These are phyloP conservation scores for Quercus berberidifolia DNA, from an alignment of 306 rosid genomes.

Conservation along the genomic window DNA sequence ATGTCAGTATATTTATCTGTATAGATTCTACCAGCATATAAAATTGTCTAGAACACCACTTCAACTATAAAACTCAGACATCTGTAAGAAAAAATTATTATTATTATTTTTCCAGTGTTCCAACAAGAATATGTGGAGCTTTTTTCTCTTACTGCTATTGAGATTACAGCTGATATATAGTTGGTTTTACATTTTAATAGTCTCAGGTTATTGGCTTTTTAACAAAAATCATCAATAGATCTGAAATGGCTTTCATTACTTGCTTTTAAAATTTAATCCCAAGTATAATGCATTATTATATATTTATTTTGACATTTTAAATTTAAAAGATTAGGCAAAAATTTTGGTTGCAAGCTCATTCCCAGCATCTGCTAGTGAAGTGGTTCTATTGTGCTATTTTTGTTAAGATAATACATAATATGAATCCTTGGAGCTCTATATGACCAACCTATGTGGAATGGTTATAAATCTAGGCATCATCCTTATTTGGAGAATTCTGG, in stretches of 20 bases:
- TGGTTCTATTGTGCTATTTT: background rate
- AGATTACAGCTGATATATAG: background rate
- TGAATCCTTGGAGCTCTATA: background rate
- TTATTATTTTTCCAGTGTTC: background rate
- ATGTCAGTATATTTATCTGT: background rate
- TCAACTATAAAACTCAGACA: background rate
- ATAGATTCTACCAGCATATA: background rate
- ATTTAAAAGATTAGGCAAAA: background rate
- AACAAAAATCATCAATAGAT: too few relatives aligned
- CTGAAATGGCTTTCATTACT: too few relatives aligned
- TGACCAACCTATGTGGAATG: background rate
- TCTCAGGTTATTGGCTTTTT: too few relatives aligned
- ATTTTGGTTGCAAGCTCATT: background rate
- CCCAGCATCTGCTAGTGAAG: background rate
- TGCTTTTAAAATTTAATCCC: background rate
- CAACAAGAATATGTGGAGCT: background rate
- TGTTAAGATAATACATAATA: background rate
- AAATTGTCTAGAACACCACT: background rate
- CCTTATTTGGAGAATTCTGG: background rate
- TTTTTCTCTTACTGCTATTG: background rate
- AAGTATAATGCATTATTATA: background rate
- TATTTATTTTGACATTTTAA: background rate
- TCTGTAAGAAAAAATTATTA: background rate
- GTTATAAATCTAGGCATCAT: background rate
- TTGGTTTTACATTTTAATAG: background rate